phyloP scores from a whole-genome alignment of 306 rosid genomes.

The Calophaca sinica region DNA sequence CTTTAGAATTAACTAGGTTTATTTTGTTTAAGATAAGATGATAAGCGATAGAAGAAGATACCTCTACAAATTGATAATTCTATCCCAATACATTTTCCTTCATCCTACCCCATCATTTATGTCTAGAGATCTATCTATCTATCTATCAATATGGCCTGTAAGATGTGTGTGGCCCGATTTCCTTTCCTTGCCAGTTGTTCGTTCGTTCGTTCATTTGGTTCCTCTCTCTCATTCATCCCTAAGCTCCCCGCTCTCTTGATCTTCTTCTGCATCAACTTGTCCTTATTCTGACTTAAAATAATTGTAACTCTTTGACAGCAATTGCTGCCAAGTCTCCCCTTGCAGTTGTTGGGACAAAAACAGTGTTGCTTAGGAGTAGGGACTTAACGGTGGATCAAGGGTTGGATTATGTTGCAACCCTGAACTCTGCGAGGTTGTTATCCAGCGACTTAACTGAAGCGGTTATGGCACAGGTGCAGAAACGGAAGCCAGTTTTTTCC shows the following conservation, averaged over 20 bases:
- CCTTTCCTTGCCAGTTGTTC: background rate
- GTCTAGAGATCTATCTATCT: too few species aligned
- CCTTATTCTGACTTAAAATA: background rate
- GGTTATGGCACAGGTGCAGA: slow-evolving; percentile 55
- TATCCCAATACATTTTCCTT: too few species aligned
- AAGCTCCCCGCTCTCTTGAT: too few species aligned
- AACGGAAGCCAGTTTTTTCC: slow-evolving; percentile 71
- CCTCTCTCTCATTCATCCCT: background rate
- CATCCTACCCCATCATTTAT: too few species aligned
- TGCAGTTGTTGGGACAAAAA: slow-evolving; percentile 82
- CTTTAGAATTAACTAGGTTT: too few species aligned
- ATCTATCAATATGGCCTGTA: too few species aligned
- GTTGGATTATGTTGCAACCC: slow-evolving; percentile 83
- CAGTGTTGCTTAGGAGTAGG: slow-evolving; percentile 74
- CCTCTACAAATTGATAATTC: too few species aligned
- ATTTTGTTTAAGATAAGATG: too few species aligned
- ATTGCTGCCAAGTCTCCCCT: slow-evolving; percentile 78
- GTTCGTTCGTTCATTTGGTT: too few species aligned
- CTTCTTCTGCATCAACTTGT: too few species aligned
- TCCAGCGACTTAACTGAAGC: slow-evolving; percentile 78
- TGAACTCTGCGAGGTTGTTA: slow-evolving; percentile 74
- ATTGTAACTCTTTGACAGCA: slow-evolving; percentile 50
- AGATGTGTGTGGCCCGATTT: background rate
- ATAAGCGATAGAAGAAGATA: too few species aligned
- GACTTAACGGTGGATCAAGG: slow-evolving; percentile 81